phyloP scores from a whole-genome alignment of 2,329 filamentous ascomycete genomes.

The Escovopsis sp. region DNA sequence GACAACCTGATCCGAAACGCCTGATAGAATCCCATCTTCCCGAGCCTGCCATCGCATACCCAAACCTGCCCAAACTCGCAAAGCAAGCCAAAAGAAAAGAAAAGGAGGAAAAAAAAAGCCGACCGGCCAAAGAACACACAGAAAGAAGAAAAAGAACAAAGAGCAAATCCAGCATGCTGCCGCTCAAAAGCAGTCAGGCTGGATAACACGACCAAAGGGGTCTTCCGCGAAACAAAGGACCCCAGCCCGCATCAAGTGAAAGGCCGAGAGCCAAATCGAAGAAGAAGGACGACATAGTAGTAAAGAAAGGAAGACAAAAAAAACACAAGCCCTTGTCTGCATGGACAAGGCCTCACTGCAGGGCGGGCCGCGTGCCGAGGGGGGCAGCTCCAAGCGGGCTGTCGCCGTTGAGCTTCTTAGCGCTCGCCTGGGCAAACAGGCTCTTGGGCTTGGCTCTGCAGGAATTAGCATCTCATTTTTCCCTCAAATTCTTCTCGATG shows the following conservation, averaged over 20 bases:
- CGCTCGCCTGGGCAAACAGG: constrained; percentile 50
- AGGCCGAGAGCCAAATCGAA: neutral
- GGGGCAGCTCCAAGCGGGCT: constrained; percentile 24
- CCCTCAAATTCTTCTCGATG: too few relatives aligned
- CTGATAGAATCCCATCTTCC: neutral
- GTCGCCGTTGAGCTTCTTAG: constrained; percentile 43
- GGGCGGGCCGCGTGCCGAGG: constrained; percentile 7
- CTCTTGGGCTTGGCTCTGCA: constrained; percentile 50
- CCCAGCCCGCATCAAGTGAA: constrained; percentile 1
- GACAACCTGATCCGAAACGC: too few relatives aligned
- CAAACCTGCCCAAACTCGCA: too few relatives aligned
- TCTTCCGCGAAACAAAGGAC: neutral
- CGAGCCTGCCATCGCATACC: neutral
- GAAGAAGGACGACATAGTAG: neutral
- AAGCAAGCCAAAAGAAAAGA: constrained; percentile 1
- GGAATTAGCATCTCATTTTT: too few relatives aligned
- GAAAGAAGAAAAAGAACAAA: neutral
- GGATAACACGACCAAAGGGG: too few relatives aligned
- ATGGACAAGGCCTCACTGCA: neutral
- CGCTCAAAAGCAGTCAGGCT: too few relatives aligned
- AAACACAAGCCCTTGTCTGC: neutral
- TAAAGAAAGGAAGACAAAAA: constrained; percentile 1
- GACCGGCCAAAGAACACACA: neutral
- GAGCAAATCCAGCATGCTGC: too few relatives aligned
- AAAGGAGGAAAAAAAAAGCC: neutral